A percentile compares a stretch with the other conserved stretches of the same genome.
Conservation (phyloP, 805 yeast species). For the Spathaspora gorwiae region DNA sequence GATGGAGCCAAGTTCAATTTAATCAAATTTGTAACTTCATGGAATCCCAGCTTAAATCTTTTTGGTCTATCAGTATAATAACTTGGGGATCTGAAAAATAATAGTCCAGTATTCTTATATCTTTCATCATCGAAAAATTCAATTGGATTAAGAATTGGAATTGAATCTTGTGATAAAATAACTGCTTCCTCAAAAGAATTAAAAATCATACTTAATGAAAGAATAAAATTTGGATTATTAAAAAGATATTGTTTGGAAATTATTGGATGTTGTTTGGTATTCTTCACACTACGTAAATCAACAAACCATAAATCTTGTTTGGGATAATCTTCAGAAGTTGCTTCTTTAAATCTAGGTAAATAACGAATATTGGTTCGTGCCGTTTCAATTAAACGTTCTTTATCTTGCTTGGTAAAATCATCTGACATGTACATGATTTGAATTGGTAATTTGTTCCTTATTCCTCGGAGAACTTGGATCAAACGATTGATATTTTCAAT, state of each 20-base stretch:
- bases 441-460: slow-evolving; percentile 26
- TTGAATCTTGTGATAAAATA: slow-evolving; percentile 22
- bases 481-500: slow-evolving; percentile 16
- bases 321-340: slow-evolving; percentile 12
- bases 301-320: slow-evolving; percentile 26
- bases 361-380: slow-evolving; percentile 14
- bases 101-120: slow-evolving; percentile 19
- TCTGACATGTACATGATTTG: slow-evolving; percentile 18
- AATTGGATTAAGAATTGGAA: slow-evolving; percentile 19
- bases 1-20: slow-evolving; percentile 17
- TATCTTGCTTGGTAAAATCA: slow-evolving; percentile 10
- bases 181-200: slow-evolving; percentile 29
- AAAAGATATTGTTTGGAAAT: slow-evolving; percentile 6
- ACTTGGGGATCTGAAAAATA: slow-evolving; percentile 26
- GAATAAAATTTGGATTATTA: slow-evolving; percentile 13
- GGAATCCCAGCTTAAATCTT: slow-evolving; percentile 23
- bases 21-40: slow-evolving; percentile 23
- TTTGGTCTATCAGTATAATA: slow-evolving; percentile 13
- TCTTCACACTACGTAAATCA: slow-evolving; percentile 16
- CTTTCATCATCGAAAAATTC: slow-evolving; percentile 14
- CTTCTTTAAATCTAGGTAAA: slow-evolving; percentile 9
- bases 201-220: slow-evolving; percentile 23
- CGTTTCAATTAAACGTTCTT: slow-evolving; percentile 7
- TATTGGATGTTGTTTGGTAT: slow-evolving; percentile 12
- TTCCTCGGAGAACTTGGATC: slow-evolving; percentile 20